Evolutionary conservation across 345 rosid genomes (phyloP), one percentile per base, ranked within the genome.

Genomic region (Brassica juncea): DNA sequence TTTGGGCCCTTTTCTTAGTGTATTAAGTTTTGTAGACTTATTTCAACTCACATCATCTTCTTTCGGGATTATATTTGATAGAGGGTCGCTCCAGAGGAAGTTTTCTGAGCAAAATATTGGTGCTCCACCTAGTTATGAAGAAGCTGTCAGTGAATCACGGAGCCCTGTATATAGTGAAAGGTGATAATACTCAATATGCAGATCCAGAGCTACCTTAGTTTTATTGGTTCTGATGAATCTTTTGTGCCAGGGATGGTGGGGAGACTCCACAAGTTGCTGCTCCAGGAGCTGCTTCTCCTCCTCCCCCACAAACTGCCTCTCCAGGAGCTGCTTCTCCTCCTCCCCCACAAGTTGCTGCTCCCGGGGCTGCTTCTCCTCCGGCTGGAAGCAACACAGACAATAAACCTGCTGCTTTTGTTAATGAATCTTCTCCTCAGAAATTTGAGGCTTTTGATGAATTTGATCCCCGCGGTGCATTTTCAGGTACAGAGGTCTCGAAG

Each of bases 91-190:
- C 25, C 89, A 92, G 85, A 87, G 90, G 75, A 91, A 90, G 58
- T 89, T 80, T 80, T 92, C 99, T 75, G 98, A 90, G 74, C 98
- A 90, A 83, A 89, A 89, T 82, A 82, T 87, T 72, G 88, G 91
- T 76, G 97, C 84, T 23, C 99, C 97, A 74, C 98, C 98, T 72
- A 87, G 87, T 83, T 93, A 93, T 78, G 99, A 93, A 86, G 99
- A 93, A 85, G 94, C 90, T 65, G 84, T 86, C 7, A 84, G 75
- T 81, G 97, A 86, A 31, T 49, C 57, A 49, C 91, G 83, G 58
- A 96, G 95, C 71, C 97, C 99, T 57, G 84, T 76, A 37, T 85
- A 85, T 76, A 79, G 85, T 81, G 94, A 88, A 85, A 96, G 97
- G 99, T 95, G 85, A 73, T 63, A 30, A 34, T 12, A 14, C 73